phyloP scores from a whole-genome alignment of 345 rosid species.

The Anacardium occidentale region DNA sequence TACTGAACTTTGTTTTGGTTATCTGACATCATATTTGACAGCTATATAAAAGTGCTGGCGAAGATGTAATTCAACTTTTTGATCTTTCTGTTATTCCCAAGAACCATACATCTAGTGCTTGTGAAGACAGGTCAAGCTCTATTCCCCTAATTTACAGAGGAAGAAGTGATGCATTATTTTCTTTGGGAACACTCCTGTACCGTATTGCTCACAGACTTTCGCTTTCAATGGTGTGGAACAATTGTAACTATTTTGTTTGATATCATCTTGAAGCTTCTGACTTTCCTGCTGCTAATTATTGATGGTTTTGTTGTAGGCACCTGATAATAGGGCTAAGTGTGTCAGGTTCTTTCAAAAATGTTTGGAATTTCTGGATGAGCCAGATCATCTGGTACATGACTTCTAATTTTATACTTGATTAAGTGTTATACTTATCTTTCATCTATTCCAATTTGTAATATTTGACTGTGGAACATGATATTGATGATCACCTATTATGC shows the following conservation, averaged over 20 bases:
- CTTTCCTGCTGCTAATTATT: slow-evolving; percentile 20
- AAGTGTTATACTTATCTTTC: not conserved
- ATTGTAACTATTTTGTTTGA: slow-evolving; percentile 3
- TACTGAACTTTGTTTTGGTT: slow-evolving; percentile 10
- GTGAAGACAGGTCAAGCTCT: slow-evolving; percentile 51
- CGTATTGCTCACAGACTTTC: slow-evolving; percentile 93
- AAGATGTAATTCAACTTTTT: slow-evolving; percentile 90
- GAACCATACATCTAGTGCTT: slow-evolving; percentile 49
- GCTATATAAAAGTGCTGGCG: slow-evolving; percentile 93
- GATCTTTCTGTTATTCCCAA: slow-evolving; percentile 84
- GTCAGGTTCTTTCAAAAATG: slow-evolving; percentile 75
- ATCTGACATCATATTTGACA: slow-evolving; percentile 32
- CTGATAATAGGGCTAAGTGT: slow-evolving; percentile 68
- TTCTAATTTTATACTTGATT: slow-evolving; percentile 12
- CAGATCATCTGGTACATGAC: slow-evolving; percentile 72
- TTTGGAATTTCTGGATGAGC: slow-evolving; percentile 78
- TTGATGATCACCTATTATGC: slow-evolving; percentile 19
- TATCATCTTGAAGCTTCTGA: slow-evolving; percentile 15
- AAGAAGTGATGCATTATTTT: slow-evolving; percentile 68
- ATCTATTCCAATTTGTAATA: not conserved
- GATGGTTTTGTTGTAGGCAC: slow-evolving; percentile 49
- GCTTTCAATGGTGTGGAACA: slow-evolving; percentile 65
- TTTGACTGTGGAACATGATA: slow-evolving; percentile 4
- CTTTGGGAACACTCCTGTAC: slow-evolving; percentile 86
- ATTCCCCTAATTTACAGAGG: slow-evolving; percentile 60